Evolutionary conservation across 2,329 filamentous ascomycete genomes (phyloP).

Genomic region (Sporothrix protearum): DNA sequence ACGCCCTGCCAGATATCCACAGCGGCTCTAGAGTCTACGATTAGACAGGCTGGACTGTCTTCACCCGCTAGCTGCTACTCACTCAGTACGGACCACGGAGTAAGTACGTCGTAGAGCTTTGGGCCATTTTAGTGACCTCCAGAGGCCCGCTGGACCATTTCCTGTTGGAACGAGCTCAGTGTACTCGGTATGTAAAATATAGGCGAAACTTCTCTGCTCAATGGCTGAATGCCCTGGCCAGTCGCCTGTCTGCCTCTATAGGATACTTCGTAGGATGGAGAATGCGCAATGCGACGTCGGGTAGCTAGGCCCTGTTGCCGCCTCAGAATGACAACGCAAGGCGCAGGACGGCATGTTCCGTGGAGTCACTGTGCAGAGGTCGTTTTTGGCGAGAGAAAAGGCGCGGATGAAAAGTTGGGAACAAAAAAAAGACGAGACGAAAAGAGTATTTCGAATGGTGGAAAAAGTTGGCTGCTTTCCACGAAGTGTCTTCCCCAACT

Average conservation of each 20-base stretch:
- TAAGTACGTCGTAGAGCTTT: too few species aligned
- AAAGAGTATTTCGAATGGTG: background rate
- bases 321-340: background rate
- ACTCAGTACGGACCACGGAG: too few species aligned
- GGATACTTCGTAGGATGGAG: background rate
- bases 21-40: background rate
- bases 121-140: background rate
- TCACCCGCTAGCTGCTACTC: background rate
- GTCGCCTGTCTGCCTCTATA: background rate
- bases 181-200: background rate
- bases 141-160: background rate
- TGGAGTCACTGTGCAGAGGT: background rate
- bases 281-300: constrained; percentile 4
- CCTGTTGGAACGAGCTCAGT: background rate
- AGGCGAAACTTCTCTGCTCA: background rate
- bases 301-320: constrained; percentile 1
- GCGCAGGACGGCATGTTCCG: background rate
- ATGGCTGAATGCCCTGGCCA: background rate
- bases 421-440: background rate
- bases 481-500: background rate
- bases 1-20: background rate
- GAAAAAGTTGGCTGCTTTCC: background rate
- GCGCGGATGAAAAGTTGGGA: background rate
- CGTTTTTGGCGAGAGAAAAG: background rate
- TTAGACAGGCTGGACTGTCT: background rate